Base-by-base conservation (phyloP, 805 yeast genomes). In the Wickerhamomyces chambardii region DNA sequence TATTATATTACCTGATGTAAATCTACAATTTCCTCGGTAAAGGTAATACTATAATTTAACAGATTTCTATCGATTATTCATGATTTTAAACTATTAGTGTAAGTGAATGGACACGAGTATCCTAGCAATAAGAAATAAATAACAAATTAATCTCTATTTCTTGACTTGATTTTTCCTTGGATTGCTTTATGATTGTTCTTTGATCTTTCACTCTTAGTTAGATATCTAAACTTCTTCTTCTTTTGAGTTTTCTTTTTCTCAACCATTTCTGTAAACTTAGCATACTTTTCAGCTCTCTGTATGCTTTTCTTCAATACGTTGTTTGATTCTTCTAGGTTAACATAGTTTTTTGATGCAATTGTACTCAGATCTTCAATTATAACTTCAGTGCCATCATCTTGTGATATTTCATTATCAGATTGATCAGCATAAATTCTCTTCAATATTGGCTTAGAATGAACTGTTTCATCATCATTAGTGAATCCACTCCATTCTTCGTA, bases 211-310 rank as follows among this genome's bases (percentile, higher is more conserved):
- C 67, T 61, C 56, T 86, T 85, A 33, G 92, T 74, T 56, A 89
- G 68, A 48, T 89, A 90, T 60, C 96, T 75, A 52, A 87, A 87
- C 69, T 89, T 89, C 69, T 77, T 80, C 70, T 80, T 81, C 59
- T 68, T 73, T 40, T 45, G 49, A 30, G 48, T 53, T 17, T 48
- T 45, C 25, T 47, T 47, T 31, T 50, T 49, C 18, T 50, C 44
- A 15, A 43, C 49, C 9, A 48, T 48, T 18, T 18, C 22, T 24
- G 51, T 52, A 19, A 75, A 55, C 44, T 72, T 73, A 1, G 95
- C 97, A 49, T 90, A 87, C 52, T 84, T 75, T 47, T 80, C 75
- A 2, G 97, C 97, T 50, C 84, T 68, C 34, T 73, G 68, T 33
- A 90, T 76, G 34, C 95, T 79, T 41, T 76, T 71, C 30, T 82